Conservation (phyloP, 805 yeast species). For the Ogataea neopini region DNA sequence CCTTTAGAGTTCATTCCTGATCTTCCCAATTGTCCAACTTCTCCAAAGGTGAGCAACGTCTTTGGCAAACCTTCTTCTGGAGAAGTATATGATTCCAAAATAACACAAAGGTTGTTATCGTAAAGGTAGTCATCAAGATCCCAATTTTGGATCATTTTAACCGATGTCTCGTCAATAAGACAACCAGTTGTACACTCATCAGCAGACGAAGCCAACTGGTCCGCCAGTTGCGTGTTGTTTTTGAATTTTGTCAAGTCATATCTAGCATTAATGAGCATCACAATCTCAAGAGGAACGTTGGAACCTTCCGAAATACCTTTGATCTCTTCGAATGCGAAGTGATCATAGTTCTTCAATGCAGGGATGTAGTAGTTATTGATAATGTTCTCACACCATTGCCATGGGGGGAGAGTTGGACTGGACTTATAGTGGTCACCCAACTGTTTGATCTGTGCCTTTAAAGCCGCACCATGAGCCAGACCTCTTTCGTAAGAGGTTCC, state of each 20-base stretch:
- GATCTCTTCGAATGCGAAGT: constrained; percentile 11
- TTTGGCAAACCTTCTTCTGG: constrained; percentile 11
- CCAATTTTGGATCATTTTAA: constrained; percentile 14
- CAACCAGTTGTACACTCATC: constrained; percentile 14
- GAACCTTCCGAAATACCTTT: constrained; percentile 13
- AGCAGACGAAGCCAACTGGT: constrained; percentile 7
- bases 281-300: constrained; percentile 8
- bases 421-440: constrained; percentile 12
- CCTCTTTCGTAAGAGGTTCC: constrained; percentile 12
- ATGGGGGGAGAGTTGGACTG: constrained; percentile 12
- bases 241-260: constrained; percentile 15
- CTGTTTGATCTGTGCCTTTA: constrained; percentile 8
- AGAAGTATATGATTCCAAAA: constrained; percentile 10
- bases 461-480: constrained; percentile 4
- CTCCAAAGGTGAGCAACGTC: constrained; percentile 13
- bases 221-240: constrained; percentile 9
- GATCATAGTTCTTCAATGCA: constrained; percentile 12
- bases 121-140: constrained; percentile 12
- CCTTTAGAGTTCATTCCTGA: constrained; percentile 18
- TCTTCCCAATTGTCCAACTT: constrained; percentile 17
- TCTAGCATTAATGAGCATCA: constrained; percentile 13
- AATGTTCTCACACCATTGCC: constrained; percentile 14
- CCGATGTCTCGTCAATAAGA: constrained; percentile 10
- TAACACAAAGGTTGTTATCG: constrained; percentile 12
- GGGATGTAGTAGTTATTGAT: constrained; percentile 13